Conservation (phyloP, 2,329 filamentous ascomycete genomes). For the Talaromyces sp. region DNA sequence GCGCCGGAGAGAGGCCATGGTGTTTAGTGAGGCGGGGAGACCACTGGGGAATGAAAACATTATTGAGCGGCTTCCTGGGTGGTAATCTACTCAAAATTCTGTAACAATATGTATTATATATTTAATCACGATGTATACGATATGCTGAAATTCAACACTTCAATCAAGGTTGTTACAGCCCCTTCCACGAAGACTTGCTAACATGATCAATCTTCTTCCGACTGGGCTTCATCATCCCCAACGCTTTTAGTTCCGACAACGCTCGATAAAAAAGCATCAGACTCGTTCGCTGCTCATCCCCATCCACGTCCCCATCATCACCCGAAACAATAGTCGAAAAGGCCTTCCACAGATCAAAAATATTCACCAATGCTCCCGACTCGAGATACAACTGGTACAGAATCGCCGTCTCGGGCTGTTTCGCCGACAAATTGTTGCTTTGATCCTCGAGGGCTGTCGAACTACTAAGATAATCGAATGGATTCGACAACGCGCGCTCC, state of each 20-base stretch:
- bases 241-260: conserved; percentile 74
- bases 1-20: conserved; percentile 80
- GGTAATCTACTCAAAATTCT: not conserved
- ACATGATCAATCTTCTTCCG: conserved; percentile 91
- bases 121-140: conserved; percentile 14
- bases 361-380: conserved; percentile 58
- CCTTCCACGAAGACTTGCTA: conserved; percentile 77
- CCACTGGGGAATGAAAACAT: conserved; percentile 73
- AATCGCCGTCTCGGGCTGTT: conserved; percentile 56
- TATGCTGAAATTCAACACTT: not conserved
- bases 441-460: conserved; percentile 38
- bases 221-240: conserved; percentile 85
- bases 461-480: conserved; percentile 53
- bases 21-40: conserved; percentile 78
- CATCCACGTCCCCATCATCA: conserved; percentile 21
- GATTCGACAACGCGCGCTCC: conserved; percentile 55
- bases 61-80: conserved; percentile 56
- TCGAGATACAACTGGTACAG: conserved; percentile 61
- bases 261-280: conserved; percentile 79
- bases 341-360: conserved; percentile 58
- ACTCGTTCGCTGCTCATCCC: conserved; percentile 28
- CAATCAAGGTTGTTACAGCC: conserved; percentile 33
- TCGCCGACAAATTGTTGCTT: conserved; percentile 39
- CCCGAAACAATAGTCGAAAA: conserved; percentile 51
- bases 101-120: conserved; percentile 16